Conservation (phyloP, 345 rosid species). For the Rhodomyrtus tomentosa region DNA sequence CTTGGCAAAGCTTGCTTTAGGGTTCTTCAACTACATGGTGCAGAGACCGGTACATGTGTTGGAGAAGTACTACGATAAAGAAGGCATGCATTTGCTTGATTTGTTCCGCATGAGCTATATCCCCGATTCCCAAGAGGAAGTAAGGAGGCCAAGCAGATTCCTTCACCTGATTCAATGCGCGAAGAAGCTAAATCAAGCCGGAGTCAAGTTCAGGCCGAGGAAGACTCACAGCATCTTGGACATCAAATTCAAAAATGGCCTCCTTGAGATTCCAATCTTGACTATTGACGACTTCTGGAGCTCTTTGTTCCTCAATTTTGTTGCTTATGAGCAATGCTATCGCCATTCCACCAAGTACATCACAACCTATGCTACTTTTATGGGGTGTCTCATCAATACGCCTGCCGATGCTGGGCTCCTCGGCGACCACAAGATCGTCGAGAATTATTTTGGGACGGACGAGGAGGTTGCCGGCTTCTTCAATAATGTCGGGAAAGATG, state of each 20-base stretch:
- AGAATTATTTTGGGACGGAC: conserved; percentile 45
- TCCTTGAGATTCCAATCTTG: conserved; percentile 34
- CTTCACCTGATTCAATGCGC: conserved; percentile 43
- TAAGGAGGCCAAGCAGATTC: not conserved
- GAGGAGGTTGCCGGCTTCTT: conserved; percentile 34
- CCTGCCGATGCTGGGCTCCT: conserved; percentile 35
- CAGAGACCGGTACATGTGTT: conserved; percentile 25
- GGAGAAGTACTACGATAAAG: conserved; percentile 5
- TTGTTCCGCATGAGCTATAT: conserved; percentile 39
- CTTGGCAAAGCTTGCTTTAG: conserved; percentile 35
- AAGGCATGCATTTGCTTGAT: conserved; percentile 58
- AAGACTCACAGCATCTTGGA: conserved; percentile 31
- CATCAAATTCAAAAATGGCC: conserved; percentile 25
- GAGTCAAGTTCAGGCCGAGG: conserved; percentile 30
- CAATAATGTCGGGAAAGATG: conserved; percentile 36
- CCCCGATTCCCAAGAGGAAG: conserved; percentile 2
- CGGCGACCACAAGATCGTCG: conserved; percentile 25
- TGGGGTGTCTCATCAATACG: conserved; percentile 41
- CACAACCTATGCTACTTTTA: conserved; percentile 35
- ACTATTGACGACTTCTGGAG: conserved; percentile 28
- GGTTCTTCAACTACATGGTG: conserved; percentile 50
- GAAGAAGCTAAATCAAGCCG: conserved; percentile 43
- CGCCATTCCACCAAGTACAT: conserved; percentile 28
- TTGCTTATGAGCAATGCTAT: conserved; percentile 46
- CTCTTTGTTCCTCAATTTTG: conserved; percentile 33